Evolutionary conservation across 1,284 basidiomycete species (phyloP).

Genomic region (Kwoniella shivajii): DNA sequence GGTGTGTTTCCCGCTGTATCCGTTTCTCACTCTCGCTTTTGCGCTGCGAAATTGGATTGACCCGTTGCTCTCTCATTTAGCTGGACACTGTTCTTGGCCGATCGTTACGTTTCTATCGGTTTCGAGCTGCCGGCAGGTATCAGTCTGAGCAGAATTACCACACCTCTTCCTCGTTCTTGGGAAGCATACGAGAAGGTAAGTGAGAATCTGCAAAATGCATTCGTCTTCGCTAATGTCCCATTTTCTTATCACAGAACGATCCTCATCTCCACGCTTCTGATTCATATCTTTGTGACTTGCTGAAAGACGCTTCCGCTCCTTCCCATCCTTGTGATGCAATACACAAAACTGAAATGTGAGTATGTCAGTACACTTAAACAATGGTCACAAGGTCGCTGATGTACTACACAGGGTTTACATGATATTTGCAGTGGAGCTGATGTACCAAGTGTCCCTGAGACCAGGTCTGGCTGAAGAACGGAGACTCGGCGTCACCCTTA

Average conservation of each 20-base stretch:
- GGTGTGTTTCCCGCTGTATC: not conserved
- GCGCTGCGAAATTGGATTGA: too few relatives aligned
- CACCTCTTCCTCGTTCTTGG: conserved; percentile 21
- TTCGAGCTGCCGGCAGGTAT: conserved; percentile 14
- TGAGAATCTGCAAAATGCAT: not conserved
- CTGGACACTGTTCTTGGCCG: conserved; percentile 21
- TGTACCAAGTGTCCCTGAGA: conserved; percentile 7
- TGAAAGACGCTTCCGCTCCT: not conserved
- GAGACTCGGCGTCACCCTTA: not conserved
- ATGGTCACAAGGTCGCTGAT: not conserved
- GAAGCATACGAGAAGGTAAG: conserved; percentile 18
- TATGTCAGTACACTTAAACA: not conserved
- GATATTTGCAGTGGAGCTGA: conserved; percentile 9
- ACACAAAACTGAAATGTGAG: conserved; percentile 12
- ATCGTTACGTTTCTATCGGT: conserved; percentile 15
- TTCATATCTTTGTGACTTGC: not conserved
- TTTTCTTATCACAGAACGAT: conserved; percentile 3
- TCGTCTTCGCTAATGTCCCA: too few relatives aligned
- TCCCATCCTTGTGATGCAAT: not conserved
- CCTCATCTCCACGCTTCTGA: conserved; percentile 10
- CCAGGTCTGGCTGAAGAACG: not conserved
- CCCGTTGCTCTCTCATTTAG: not conserved
- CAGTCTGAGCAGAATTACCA: conserved; percentile 6
- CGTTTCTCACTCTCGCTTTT: not conserved
- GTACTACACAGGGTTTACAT: not conserved